phyloP scores from a whole-genome alignment of 768 basidiomycete genomes.

The Boletus fagicola region DNA sequence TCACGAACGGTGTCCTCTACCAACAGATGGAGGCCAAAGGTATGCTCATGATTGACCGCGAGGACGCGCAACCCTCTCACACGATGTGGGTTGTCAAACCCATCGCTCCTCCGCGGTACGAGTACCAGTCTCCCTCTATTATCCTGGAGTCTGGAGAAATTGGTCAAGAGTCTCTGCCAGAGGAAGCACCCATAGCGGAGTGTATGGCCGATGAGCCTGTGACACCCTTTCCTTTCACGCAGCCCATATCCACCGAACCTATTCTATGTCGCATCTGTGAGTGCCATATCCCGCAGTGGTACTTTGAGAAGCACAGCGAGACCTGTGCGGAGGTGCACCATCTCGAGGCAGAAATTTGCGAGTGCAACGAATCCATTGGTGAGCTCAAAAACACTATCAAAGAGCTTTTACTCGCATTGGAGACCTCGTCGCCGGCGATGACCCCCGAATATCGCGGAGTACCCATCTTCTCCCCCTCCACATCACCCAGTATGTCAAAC shows the following conservation, averaged over 20 bases:
- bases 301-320: conserved; percentile 99
- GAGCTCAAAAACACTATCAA: conserved; percentile 87
- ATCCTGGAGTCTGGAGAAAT: conserved; percentile 49
- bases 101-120: conserved; percentile 65
- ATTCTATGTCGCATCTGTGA: conserved; percentile 98
- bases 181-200: conserved; percentile 40
- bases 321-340: conserved; percentile 96
- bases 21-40: conserved; percentile 97
- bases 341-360: conserved; percentile 90
- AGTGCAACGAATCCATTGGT: conserved; percentile 88
- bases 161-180: conserved; percentile 35
- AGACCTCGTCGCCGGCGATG: conserved; percentile 64
- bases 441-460: conserved; percentile 85
- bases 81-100: conserved; percentile 99
- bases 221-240: conserved; percentile 72
- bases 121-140: conserved; percentile 63
- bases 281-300: conserved; percentile 95
- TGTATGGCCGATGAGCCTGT: conserved; percentile 43
- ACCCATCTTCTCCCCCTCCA: conserved; percentile 74
- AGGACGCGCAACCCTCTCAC: conserved; percentile 84
- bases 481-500: conserved; percentile 67
- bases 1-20: conserved; percentile 50
- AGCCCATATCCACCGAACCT: conserved; percentile 75
- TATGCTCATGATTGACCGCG: conserved; percentile 96
- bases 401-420: conserved; percentile 70